Evolutionary conservation across 179 eudicot genomes (phyloP).

Genomic region (Nepenthes alata): DNA sequence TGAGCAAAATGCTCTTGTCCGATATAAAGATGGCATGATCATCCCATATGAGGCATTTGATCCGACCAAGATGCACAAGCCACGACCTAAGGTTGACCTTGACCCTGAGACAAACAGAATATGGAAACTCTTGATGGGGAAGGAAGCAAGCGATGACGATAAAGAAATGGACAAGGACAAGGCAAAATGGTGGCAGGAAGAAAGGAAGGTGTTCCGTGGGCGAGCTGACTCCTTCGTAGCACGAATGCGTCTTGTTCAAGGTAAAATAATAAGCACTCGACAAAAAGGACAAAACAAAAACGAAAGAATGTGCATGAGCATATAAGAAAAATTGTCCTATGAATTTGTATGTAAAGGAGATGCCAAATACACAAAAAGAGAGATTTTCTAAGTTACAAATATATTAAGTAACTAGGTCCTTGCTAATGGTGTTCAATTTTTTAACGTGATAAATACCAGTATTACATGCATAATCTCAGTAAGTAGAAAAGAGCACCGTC

Average conservation of each 20-base stretch:
- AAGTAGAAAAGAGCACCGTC: too few relatives aligned
- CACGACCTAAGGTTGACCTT: conserved; percentile 15
- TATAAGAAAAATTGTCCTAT: too few relatives aligned
- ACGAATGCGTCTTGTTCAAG: conserved; percentile 16
- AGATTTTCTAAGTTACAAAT: too few relatives aligned
- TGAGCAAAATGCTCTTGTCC: conserved; percentile 7
- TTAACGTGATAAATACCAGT: too few relatives aligned
- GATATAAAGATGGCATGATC: conserved; percentile 8
- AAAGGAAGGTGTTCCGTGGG: conserved; percentile 10
- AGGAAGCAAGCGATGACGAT: background rate
- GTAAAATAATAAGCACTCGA: background rate
- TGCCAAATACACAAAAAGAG: too few relatives aligned
- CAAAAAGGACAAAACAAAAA: too few relatives aligned
- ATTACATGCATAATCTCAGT: too few relatives aligned
- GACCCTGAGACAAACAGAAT: conserved; percentile 12
- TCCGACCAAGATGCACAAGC: conserved; percentile 6
- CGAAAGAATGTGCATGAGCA: too few relatives aligned
- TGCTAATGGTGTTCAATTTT: too few relatives aligned
- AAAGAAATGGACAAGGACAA: conserved; percentile 10
- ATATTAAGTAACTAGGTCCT: too few relatives aligned
- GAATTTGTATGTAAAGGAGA: too few relatives aligned
- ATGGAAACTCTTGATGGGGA: conserved; percentile 14
- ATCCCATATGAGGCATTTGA: conserved; percentile 11
- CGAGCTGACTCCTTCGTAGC: conserved; percentile 11
- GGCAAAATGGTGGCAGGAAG: conserved; percentile 15